Evolutionary conservation across 2,329 filamentous ascomycete species (phyloP), one percentile per base, ranked within the genome.

Genomic region (Didymellaceae sp.): DNA sequence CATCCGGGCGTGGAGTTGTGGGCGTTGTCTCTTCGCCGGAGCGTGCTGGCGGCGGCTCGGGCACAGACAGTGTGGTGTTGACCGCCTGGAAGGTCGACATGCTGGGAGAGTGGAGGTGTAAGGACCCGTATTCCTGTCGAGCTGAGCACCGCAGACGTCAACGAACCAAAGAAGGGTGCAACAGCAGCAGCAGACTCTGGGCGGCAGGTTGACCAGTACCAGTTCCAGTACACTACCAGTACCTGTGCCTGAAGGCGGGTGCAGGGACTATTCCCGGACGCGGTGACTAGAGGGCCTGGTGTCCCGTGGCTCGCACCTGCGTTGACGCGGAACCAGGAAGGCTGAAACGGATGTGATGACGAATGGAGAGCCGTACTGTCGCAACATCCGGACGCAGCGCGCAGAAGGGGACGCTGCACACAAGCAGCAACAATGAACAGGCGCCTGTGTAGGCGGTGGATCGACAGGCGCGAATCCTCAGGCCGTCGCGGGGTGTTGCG

Each of bases 51-150:
- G 65, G 62, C 48, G 63, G 65, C 16, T 79, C 74, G 14, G 72
- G 72, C 34, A 73, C 71, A 20, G 77, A 70, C 46, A 82, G 74
- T 49, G 77, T 79, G 54, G 79, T 80, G 71, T 86, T 86, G 67
- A 86, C 82, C 55, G 84, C 80, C 66, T 80, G 78, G 68, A 87
- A 86, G 51, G 80, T 75, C 59, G 82, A 77, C 81, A 85, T 84
- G 56, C 21, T 57, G 53, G 32, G 32, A 34, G 14, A 24, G 30
- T 41, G 16, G 16, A 24, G n/a, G 8, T 25, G 25, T 10, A 25
- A 31, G 32, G 18, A 16, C 18, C 25, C 24, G 39, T 21, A 21
- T 43, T 32, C 25, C 20, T 47, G 45, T 43, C 26, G 49, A 55
- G 51, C 44, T 46, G 30, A 37, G 52, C 32, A 40, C 38, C 47